Evolutionary conservation across 768 basidiomycete genomes (phyloP).

Genomic region (Phlegmacium glaucopus): DNA sequence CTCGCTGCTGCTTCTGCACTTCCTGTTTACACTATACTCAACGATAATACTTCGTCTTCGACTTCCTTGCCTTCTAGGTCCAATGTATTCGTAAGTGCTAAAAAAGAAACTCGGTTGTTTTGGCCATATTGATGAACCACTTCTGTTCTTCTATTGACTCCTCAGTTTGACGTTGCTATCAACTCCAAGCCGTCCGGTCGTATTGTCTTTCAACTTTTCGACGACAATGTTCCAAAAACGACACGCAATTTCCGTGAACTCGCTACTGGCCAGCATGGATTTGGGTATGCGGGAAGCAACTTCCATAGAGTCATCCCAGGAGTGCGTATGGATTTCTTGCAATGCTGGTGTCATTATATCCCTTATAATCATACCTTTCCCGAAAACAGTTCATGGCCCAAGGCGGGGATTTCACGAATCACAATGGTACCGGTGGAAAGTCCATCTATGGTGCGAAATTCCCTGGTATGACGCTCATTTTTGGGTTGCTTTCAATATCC

Average conservation of each 20-base stretch:
- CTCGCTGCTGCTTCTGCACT: slow-evolving; percentile 27
- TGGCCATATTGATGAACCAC: not conserved
- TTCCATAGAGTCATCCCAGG: slow-evolving; percentile 77
- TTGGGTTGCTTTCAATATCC: not conserved
- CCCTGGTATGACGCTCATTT: slow-evolving; percentile 41
- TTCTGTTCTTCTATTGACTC: not conserved
- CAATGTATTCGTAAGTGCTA: slow-evolving; percentile 35
- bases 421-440: slow-evolving; percentile 78
- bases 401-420: slow-evolving; percentile 80
- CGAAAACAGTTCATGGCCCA: slow-evolving; percentile 73
- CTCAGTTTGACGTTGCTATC: slow-evolving; percentile 65
- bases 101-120: not conserved
- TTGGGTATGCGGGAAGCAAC: slow-evolving; percentile 64
- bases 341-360: not conserved
- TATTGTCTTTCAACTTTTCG: slow-evolving; percentile 81
- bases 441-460: slow-evolving; percentile 86
- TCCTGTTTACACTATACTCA: slow-evolving; percentile 28
- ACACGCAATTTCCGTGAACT: slow-evolving; percentile 80
- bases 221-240: slow-evolving; percentile 80
- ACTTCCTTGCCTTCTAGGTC: slow-evolving; percentile 24
- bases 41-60: slow-evolving; percentile 16
- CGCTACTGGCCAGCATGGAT: slow-evolving; percentile 61
- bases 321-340: slow-evolving; percentile 30
- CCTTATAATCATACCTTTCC: not conserved
- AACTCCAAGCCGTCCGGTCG: slow-evolving; percentile 58